Base-by-base conservation (phyloP, 148 eudicot species). In the Gaultheria prostrata region DNA sequence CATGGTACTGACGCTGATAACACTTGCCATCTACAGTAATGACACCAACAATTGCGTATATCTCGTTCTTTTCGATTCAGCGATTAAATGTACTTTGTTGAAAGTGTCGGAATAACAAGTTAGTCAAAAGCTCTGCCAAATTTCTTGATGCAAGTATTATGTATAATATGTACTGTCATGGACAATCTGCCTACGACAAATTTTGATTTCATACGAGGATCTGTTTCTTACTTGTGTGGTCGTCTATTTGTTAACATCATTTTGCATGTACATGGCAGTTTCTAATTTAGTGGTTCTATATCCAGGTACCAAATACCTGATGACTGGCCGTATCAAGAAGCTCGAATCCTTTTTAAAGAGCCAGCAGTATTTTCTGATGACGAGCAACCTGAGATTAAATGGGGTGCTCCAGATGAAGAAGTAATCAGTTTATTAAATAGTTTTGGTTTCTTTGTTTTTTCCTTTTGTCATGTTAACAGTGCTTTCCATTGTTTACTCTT, bases 251-350 rank as follows among this genome's bases (percentile, higher is more conserved):
- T 30, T 67, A 13, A 67, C 18, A 67, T 30, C 35, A 30, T 67
- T 67, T 15, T 35, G 76, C 76, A 71, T 20, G 35, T 8, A 24
- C 45, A 30, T 33, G 45, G 53, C 32, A 51, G 45, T 63, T 75
- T 9, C 45, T 53, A 67, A 39, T 35, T 67, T 28, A 53, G 11
- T 82, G 43, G 69, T 61, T 57, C 59, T 81, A 14, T 83, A 51
- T 78, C 80, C 81, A 97, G 99, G 86, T 95, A 92, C 86, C 96
- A 91, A 83, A 90, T 97, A 86, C 94, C 99, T 81, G 98, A 94
- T 57, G 92, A 93, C 56, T 97, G 99, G 99, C 99, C 98, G 49
- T 97, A 93, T 89, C 85, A 94, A 84, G 99, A 93, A 88, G 98
- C 95, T 85, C 89, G 97, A 71, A 88, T 88, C 76, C 92, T 97